These are phyloP conservation scores for Aphanoascus verrucosus DNA, from an alignment of 2,329 filamentous ascomycete genomes.

Conservation along the genomic window DNA sequence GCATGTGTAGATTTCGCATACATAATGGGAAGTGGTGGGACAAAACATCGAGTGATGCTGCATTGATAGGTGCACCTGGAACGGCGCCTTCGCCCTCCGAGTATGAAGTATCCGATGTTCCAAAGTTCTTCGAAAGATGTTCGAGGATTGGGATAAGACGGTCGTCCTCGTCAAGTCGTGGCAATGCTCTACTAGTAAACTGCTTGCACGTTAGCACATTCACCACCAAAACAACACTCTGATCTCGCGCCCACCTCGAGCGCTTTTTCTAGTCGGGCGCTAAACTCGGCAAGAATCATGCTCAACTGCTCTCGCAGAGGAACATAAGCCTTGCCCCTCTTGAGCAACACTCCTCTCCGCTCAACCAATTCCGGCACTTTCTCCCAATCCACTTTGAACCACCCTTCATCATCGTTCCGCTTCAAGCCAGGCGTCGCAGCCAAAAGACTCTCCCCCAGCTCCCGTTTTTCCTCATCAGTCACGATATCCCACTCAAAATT, in stretches of 20 bases:
- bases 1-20: slow-evolving; percentile 84
- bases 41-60: slow-evolving; percentile 67
- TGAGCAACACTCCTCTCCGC: slow-evolving; percentile 62
- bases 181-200: slow-evolving; percentile 82
- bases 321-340: slow-evolving; percentile 78
- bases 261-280: slow-evolving; percentile 63
- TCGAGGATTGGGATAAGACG: slow-evolving; percentile 64
- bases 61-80: slow-evolving; percentile 62
- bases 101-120: slow-evolving; percentile 78
- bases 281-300: slow-evolving; percentile 83
- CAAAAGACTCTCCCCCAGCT: slow-evolving; percentile 51
- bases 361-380: slow-evolving; percentile 85
- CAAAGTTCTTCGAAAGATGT: slow-evolving; percentile 91
- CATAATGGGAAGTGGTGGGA: slow-evolving; percentile 79
- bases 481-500: slow-evolving; percentile 79
- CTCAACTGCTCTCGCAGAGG: slow-evolving; percentile 76
- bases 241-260: slow-evolving; percentile 55
- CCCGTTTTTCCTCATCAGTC: slow-evolving; percentile 65
- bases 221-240: background rate
- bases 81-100: slow-evolving; percentile 53
- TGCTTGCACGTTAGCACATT: slow-evolving; percentile 26
- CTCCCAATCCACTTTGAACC: slow-evolving; percentile 97
- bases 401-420: slow-evolving; percentile 63
- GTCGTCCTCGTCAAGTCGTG: slow-evolving; percentile 91
- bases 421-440: slow-evolving; percentile 44